Evolutionary conservation across 2,329 filamentous ascomycete genomes (phyloP).

Genomic region (Microdochium bolleyi): DNA sequence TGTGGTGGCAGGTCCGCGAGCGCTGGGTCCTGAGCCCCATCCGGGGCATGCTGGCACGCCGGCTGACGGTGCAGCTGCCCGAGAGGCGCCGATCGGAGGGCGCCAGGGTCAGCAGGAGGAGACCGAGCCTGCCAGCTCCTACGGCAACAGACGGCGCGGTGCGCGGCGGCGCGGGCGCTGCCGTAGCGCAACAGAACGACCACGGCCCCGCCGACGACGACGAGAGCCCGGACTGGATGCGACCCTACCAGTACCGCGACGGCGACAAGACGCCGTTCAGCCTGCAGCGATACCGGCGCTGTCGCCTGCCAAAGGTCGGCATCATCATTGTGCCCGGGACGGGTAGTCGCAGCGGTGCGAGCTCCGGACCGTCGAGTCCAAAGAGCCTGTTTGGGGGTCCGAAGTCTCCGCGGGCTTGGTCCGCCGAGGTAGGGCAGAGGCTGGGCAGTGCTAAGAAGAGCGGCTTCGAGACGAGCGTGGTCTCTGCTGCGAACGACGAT

Average conservation of each 20-base stretch:
- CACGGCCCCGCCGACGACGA: too few species aligned
- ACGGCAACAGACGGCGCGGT: not conserved
- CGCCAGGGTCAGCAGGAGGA: not conserved
- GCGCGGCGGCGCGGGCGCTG: not conserved
- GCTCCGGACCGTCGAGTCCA: not conserved
- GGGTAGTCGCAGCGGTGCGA: not conserved
- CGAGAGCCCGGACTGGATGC: conserved; percentile 5
- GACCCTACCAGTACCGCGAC: conserved; percentile 9
- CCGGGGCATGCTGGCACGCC: conserved; percentile 8
- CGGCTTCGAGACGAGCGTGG: not conserved
- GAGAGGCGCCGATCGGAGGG: conserved; percentile 1
- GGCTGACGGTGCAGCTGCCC: conserved; percentile 10
- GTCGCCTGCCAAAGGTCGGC: not conserved
- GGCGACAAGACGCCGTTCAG: conserved; percentile 3
- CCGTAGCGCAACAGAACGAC: not conserved
- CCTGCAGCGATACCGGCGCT: conserved; percentile 7
- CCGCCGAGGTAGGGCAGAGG: not conserved
- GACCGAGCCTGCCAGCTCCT: not conserved
- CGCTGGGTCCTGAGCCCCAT: conserved; percentile 11
- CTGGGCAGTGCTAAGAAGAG: not conserved
- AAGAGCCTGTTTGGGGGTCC: not conserved
- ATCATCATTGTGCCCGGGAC: not conserved
- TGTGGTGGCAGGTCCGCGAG: conserved; percentile 15
- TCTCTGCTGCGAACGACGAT: not conserved
- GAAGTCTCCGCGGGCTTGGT: not conserved